phyloP scores from a whole-genome alignment of 805 yeast species.

The Kodamaea fukazawae region DNA sequence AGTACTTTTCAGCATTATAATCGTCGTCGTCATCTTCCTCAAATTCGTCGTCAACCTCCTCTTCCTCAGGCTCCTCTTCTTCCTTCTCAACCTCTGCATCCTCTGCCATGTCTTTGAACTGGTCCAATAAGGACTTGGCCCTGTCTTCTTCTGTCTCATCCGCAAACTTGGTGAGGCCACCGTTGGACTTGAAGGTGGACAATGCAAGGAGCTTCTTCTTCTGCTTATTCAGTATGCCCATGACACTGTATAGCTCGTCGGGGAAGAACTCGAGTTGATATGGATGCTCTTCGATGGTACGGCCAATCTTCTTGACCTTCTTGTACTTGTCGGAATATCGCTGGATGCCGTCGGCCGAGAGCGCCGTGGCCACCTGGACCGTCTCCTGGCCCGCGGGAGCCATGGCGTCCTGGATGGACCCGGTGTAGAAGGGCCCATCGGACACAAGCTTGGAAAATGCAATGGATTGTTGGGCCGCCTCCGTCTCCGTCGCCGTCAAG shows the following conservation, averaged over 20 bases:
- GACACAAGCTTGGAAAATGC: slow-evolving; percentile 51
- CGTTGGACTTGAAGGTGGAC: slow-evolving; percentile 37
- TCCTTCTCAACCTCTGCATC: slow-evolving; percentile 41
- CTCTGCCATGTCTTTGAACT: slow-evolving; percentile 44
- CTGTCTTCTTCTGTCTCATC: slow-evolving; percentile 28
- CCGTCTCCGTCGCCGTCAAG: slow-evolving; percentile 48
- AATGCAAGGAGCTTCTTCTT: slow-evolving; percentile 47
- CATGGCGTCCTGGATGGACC: slow-evolving; percentile 38
- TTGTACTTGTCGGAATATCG: slow-evolving; percentile 80
- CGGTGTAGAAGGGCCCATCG: slow-evolving; percentile 69
- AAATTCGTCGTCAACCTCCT: slow-evolving; percentile 63
- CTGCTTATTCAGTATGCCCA: slow-evolving; percentile 60
- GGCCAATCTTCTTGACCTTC: slow-evolving; percentile 65
- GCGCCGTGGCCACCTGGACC: slow-evolving; percentile 16
- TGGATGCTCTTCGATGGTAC: slow-evolving; percentile 76
- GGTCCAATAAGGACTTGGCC: slow-evolving; percentile 39
- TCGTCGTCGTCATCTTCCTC: slow-evolving; percentile 70
- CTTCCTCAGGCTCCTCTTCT: slow-evolving; percentile 43
- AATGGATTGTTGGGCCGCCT: slow-evolving; percentile 53
- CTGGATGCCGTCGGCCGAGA: slow-evolving; percentile 61
- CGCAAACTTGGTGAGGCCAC: slow-evolving; percentile 32
- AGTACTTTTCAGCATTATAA: slow-evolving; percentile 76
- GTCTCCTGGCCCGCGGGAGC: slow-evolving; percentile 17
- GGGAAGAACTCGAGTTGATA: slow-evolving; percentile 72
- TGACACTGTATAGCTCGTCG: slow-evolving; percentile 65